These are phyloP conservation scores for Bombardia bombarda DNA, from an alignment of 495 filamentous ascomycete genomes.

Conservation along the genomic window DNA sequence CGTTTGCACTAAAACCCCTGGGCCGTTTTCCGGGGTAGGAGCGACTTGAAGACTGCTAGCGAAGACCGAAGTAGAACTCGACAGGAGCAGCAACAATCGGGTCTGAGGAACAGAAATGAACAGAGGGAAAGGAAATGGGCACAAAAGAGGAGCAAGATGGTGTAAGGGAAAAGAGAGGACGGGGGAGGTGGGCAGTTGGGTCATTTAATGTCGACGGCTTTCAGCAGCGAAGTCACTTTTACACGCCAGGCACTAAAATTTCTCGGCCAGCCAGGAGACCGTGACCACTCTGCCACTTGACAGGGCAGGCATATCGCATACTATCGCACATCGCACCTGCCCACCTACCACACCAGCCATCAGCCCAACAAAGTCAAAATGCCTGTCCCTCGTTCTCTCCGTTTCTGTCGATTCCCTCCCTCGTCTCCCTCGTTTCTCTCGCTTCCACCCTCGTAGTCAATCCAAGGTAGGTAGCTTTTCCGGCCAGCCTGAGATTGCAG, in stretches of 20 bases:
- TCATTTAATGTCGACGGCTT: slow-evolving; percentile 31
- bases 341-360: too few relatives aligned
- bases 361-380: slow-evolving; percentile 17
- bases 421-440: background rate
- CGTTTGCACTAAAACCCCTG: slow-evolving; percentile 16
- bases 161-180: slow-evolving; percentile 22
- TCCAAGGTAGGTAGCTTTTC: too few relatives aligned
- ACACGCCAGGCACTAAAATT: slow-evolving; percentile 30
- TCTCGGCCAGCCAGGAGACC: slow-evolving; percentile 17
- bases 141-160: slow-evolving; percentile 16
- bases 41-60: slow-evolving; percentile 17
- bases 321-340: slow-evolving; percentile 5
- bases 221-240: slow-evolving; percentile 29
- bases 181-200: slow-evolving; percentile 35
- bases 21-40: slow-evolving; percentile 11
- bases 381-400: background rate
- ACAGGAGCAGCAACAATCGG: slow-evolving; percentile 15
- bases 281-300: slow-evolving; percentile 3
- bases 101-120: slow-evolving; percentile 4
- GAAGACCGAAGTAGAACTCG: background rate
- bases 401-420: background rate
- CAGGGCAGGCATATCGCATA: too few relatives aligned
- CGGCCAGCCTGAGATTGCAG: too few relatives aligned
- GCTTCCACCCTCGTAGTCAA: background rate
- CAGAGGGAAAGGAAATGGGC: slow-evolving; percentile 9